Evolutionary conservation across 306 rosid species (phyloP).

Genomic region (Sesbania bispinosa): DNA sequence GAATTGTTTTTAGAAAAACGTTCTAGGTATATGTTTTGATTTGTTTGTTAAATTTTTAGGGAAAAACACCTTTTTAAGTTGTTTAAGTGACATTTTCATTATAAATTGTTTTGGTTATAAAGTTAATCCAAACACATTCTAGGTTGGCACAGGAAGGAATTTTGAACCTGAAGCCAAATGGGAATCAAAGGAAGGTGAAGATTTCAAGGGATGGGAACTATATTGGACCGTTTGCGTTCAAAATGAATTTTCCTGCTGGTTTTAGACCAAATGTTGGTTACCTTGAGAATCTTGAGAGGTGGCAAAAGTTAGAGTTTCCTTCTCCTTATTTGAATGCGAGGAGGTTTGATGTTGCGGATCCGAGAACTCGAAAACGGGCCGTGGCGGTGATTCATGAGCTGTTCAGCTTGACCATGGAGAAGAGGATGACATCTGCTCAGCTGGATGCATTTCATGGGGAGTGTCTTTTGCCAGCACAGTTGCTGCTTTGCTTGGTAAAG

Average conservation of each 20-base stretch:
- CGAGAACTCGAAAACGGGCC: slow-evolving; percentile 65
- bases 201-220: slow-evolving; percentile 71
- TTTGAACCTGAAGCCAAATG: slow-evolving; percentile 21
- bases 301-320: slow-evolving; percentile 88
- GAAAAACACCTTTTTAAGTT: neutral
- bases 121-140: neutral
- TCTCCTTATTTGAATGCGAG: slow-evolving; percentile 83
- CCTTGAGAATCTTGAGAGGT: slow-evolving; percentile 60
- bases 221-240: slow-evolving; percentile 59
- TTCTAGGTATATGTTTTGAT: neutral
- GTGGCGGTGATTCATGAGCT: slow-evolving; percentile 87
- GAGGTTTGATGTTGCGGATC: slow-evolving; percentile 63
- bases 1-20: neutral
- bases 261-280: slow-evolving; percentile 69
- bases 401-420: slow-evolving; percentile 76
- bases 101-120: neutral
- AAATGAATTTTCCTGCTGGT: slow-evolving; percentile 59
- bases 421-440: slow-evolving; percentile 77
- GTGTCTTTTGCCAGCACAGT: slow-evolving; percentile 68
- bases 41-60: neutral
- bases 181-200: slow-evolving; percentile 41
- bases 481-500: slow-evolving; percentile 70
- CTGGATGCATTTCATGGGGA: slow-evolving; percentile 71
- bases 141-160: slow-evolving; percentile 40
- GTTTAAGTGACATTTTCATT: neutral